Percentiles rank a stretch among this genome's conserved stretches.
Conservation (phyloP, 2,329 filamentous ascomycete genomes). For the Onygena corvina region DNA sequence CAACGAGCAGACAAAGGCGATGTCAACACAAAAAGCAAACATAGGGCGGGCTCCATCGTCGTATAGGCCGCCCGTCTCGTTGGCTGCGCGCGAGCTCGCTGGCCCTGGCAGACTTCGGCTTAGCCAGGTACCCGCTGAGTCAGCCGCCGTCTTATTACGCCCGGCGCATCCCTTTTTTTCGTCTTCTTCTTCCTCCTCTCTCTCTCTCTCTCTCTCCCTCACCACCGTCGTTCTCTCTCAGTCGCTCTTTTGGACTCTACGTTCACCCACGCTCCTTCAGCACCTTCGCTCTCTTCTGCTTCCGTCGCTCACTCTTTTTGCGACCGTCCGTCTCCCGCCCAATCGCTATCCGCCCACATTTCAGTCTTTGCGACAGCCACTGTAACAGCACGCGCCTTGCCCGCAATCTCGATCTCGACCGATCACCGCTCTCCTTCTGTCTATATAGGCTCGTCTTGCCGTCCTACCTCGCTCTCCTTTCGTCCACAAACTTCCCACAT, state of each 20-base stretch:
- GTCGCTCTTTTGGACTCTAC: constrained; percentile 11
- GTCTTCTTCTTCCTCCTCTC: constrained; percentile 1
- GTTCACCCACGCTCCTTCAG: not conserved
- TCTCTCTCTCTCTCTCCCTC: constrained; percentile 13
- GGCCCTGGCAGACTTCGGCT: no score
- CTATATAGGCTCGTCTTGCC: not conserved
- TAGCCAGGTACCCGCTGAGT: not conserved
- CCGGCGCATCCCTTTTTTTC: not conserved
- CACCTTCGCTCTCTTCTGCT: not conserved
- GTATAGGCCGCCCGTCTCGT: constrained; percentile 1
- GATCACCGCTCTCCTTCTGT: not conserved
- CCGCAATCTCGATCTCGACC: constrained; percentile 9
- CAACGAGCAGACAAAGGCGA: not conserved
- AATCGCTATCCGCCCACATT: constrained; percentile 16
- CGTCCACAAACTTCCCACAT: not conserved
- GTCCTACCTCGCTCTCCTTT: not conserved
- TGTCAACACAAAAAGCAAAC: not conserved
- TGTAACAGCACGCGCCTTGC: constrained; percentile 10
- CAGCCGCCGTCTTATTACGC: not conserved
- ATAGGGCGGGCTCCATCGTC: not conserved
- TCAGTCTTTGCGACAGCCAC: constrained; percentile 8
- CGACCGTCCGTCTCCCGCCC: constrained; percentile 3
- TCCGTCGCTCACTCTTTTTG: constrained; percentile 10
- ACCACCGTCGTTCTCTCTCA: constrained; percentile 4
- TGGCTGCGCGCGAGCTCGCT: no score